phyloP scores from a whole-genome alignment of 495 filamentous ascomycete genomes.

The Immersiella caudata region DNA sequence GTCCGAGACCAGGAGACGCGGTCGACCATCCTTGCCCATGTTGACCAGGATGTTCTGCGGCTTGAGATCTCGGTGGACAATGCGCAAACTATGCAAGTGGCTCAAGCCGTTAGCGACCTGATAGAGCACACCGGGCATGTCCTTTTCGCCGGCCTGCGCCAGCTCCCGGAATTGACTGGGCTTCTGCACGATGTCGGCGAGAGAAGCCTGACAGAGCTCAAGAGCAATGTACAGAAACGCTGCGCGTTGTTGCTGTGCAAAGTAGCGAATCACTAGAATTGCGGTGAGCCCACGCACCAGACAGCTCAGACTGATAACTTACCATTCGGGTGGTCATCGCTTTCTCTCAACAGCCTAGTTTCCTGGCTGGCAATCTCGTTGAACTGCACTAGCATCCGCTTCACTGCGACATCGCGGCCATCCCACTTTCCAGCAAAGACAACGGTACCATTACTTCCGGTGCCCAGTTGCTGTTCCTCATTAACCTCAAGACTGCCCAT shows the following conservation, averaged over 20 bases:
- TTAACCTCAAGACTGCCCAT: conserved; percentile 75
- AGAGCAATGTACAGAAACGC: conserved; percentile 97
- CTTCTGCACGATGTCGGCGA: conserved; percentile 84
- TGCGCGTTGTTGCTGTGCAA: conserved; percentile 80
- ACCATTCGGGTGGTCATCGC: conserved; percentile 90
- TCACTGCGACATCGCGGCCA: conserved; percentile 90
- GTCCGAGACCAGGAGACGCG: conserved; percentile 89
- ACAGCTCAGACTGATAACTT: conserved; percentile 18
- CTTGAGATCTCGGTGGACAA: conserved; percentile 96
- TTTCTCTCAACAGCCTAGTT: conserved; percentile 84
- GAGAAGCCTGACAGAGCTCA: conserved; percentile 91
- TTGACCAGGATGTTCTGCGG: conserved; percentile 93
- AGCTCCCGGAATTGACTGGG: conserved; percentile 52
- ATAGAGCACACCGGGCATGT: conserved; percentile 68
- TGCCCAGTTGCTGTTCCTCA: conserved; percentile 72
- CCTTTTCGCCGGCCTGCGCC: conserved; percentile 55
- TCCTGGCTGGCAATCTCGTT: conserved; percentile 95
- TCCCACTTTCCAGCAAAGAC: conserved; percentile 86
- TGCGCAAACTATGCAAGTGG: conserved; percentile 87
- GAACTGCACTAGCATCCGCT: conserved; percentile 93
- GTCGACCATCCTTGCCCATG: conserved; percentile 59
- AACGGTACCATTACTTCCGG: conserved; percentile 82
- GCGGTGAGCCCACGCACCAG: conserved; percentile 29
- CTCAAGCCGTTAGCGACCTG: conserved; percentile 86
- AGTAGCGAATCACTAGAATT: conserved; percentile 84